Evolutionary conservation across 257 asterid genomes (phyloP).

Genomic region (Salvia hispanica): DNA sequence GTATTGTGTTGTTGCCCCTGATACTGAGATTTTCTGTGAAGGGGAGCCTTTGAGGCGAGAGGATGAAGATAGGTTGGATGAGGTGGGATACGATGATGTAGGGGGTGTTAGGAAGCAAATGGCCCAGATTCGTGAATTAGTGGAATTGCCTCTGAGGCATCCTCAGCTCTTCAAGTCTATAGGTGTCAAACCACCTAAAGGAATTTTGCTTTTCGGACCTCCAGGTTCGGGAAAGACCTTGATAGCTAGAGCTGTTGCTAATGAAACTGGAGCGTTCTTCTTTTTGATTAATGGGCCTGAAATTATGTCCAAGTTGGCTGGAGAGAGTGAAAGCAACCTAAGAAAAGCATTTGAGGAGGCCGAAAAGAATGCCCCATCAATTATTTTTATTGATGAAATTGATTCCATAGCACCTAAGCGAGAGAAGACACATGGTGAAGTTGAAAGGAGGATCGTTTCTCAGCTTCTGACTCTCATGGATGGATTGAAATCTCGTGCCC

Average conservation of each 20-base stretch:
- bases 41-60: conserved; percentile 61
- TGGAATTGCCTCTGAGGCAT: conserved; percentile 57
- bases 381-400: conserved; percentile 52
- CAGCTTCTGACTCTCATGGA: conserved; percentile 63
- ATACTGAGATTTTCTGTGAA: conserved; percentile 61
- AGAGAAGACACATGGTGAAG: conserved; percentile 63
- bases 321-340: conserved; percentile 63
- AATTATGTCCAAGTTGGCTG: conserved; percentile 62
- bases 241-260: conserved; percentile 59
- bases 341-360: conserved; percentile 67
- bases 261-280: conserved; percentile 63
- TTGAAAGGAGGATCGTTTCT: conserved; percentile 63
- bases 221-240: conserved; percentile 62
- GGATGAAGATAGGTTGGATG: conserved; percentile 57
- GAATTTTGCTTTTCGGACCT: conserved; percentile 57
- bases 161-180: conserved; percentile 63
- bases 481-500: conserved; percentile 59
- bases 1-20: conserved; percentile 62
- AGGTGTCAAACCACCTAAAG: conserved; percentile 63
- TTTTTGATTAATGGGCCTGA: conserved; percentile 58
- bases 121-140: conserved; percentile 62
- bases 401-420: conserved; percentile 63
- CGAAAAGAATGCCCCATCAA: conserved; percentile 61
- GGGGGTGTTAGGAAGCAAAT: conserved; percentile 63
- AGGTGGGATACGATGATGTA: conserved; percentile 59